Evolutionary conservation across 176 grass and related monocot genomes (phyloP).

Genomic region (Carex myosuroides): DNA sequence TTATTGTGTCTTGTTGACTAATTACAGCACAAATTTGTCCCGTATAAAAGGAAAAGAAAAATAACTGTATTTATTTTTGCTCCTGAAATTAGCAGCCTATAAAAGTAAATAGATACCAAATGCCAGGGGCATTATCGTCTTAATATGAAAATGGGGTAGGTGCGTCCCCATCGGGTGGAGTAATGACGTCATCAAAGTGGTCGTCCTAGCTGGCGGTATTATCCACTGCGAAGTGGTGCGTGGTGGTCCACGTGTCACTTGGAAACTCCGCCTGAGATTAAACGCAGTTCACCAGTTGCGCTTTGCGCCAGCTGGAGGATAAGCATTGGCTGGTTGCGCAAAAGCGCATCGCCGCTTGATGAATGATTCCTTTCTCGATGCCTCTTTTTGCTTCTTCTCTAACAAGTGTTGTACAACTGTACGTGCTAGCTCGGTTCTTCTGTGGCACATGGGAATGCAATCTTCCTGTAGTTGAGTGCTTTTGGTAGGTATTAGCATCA

Average conservation of each 20-base stretch:
- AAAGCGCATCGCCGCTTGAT: neutral
- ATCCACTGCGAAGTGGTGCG: neutral
- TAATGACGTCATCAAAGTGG: neutral
- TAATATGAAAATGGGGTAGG: neutral
- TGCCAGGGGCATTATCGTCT: neutral
- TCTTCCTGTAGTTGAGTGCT: neutral
- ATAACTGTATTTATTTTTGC: neutral
- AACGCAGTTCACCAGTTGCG: neutral
- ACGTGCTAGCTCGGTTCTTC: neutral
- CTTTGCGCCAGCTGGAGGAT: constrained; percentile 10
- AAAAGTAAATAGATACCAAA: neutral
- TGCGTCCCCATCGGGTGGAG: neutral
- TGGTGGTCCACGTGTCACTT: constrained; percentile 23
- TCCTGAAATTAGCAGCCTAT: neutral
- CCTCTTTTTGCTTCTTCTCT: neutral
- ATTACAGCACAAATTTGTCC: neutral
- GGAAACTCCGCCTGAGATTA: neutral
- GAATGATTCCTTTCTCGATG: neutral
- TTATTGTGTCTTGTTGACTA: neutral
- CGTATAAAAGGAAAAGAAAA: neutral
- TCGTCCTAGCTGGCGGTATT: constrained; percentile 15
- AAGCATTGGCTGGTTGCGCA: constrained; percentile 24
- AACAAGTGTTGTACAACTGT: neutral
- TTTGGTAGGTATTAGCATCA: too few species aligned
- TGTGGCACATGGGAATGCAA: neutral